phyloP scores from a whole-genome alignment of 257 asterid genomes.

The Ajuga chamaepitys region DNA sequence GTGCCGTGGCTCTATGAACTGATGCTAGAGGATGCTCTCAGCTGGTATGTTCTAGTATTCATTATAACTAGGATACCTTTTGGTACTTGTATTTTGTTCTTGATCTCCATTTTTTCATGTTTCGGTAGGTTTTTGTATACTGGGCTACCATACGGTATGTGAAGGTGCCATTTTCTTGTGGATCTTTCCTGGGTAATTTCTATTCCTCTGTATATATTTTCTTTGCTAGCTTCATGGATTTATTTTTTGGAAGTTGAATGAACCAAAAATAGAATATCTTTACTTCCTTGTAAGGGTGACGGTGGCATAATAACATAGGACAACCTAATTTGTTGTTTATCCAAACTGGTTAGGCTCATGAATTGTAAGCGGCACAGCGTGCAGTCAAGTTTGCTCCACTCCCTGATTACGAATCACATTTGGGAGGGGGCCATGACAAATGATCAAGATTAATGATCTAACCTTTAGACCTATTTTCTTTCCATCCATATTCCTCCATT shows the following conservation, averaged over 20 bases:
- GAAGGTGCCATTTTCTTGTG: slow-evolving; percentile 11
- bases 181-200: slow-evolving; percentile 23
- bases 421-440: background rate
- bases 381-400: background rate
- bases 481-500: background rate
- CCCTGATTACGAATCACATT: background rate
- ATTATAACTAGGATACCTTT: background rate
- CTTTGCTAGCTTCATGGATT: slow-evolving; percentile 6
- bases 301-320: background rate
- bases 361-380: background rate
- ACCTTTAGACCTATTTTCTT: background rate
- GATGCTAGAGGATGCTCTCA: slow-evolving; percentile 26
- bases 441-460: background rate
- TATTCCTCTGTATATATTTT: background rate
- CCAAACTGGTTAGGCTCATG: background rate
- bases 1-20: slow-evolving; percentile 98
- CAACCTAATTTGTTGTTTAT: background rate
- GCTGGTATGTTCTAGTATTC: slow-evolving; percentile 28
- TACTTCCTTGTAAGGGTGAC: slow-evolving; percentile 1
- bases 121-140: slow-evolving; percentile 15
- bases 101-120: slow-evolving; percentile 1
- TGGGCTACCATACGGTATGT: slow-evolving; percentile 7
- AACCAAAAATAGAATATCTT: slow-evolving; percentile 5
- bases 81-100: background rate
- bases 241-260: background rate